phyloP scores from a whole-genome alignment of 345 rosid genomes.

The Turnera subulata region DNA sequence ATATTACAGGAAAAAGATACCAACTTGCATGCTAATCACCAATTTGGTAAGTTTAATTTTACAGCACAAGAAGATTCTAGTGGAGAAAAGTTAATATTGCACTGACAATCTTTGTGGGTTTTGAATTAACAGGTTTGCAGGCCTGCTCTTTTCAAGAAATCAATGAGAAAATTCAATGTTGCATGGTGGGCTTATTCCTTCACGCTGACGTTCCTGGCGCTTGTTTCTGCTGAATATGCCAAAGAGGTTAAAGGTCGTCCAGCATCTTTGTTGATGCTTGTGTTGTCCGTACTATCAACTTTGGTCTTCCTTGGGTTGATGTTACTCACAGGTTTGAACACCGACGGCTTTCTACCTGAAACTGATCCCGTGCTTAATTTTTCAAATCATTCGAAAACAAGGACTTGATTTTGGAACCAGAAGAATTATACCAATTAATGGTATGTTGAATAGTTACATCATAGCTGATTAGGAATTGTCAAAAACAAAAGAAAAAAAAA shows the following conservation, averaged over 20 bases:
- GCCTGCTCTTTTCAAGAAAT: constrained; percentile 58
- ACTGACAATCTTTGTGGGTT: neutral
- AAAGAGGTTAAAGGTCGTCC: constrained; percentile 34
- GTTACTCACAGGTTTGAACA: constrained; percentile 41
- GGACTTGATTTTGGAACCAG: constrained; percentile 1
- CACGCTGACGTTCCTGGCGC: constrained; percentile 49
- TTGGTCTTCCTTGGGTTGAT: constrained; percentile 46
- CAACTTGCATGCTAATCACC: too few relatives aligned
- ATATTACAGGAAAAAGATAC: too few relatives aligned
- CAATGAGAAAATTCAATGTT: constrained; percentile 56
- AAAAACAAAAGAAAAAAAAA: too few relatives aligned
- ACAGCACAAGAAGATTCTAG: too few relatives aligned
- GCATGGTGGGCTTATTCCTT: constrained; percentile 76
- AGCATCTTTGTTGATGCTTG: constrained; percentile 39
- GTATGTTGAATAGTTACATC: too few relatives aligned
- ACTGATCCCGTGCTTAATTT: constrained; percentile 32
- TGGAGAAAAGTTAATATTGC: too few relatives aligned
- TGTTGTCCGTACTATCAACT: constrained; percentile 41
- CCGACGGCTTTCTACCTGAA: constrained; percentile 21
- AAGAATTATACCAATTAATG: too few relatives aligned
- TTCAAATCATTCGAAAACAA: constrained; percentile 16
- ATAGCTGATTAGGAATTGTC: too few relatives aligned
- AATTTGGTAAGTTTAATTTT: neutral
- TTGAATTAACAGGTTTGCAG: constrained; percentile 43
- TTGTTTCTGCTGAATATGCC: constrained; percentile 52